Conservation (phyloP, 345 rosid genomes). For the Punica granatum region DNA sequence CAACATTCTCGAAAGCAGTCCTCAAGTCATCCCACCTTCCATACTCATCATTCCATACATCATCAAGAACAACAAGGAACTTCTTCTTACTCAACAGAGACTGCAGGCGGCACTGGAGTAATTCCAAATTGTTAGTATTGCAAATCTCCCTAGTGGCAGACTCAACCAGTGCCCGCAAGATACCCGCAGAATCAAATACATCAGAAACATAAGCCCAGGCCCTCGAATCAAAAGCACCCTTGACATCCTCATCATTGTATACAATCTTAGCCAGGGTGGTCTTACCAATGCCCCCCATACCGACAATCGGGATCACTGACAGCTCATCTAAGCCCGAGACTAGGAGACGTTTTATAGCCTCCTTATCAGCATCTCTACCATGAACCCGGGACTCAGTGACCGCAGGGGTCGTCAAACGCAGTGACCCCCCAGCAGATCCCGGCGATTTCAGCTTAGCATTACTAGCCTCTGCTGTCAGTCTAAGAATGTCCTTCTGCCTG, state of each 20-base stretch:
- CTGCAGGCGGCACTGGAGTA: conserved; percentile 7
- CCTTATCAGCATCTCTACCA: conserved; percentile 17
- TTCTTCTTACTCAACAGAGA: conserved; percentile 21
- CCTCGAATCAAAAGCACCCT: neutral
- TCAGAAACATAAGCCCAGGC: conserved; percentile 21
- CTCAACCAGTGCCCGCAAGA: conserved; percentile 2
- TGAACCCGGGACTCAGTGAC: conserved; percentile 11
- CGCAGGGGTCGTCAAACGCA: conserved; percentile 7
- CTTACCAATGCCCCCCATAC: conserved; percentile 25
- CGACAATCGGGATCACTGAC: conserved; percentile 15
- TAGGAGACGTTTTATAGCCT: conserved; percentile 2
- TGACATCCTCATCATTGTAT: conserved; percentile 8
- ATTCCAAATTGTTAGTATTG: neutral
- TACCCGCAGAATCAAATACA: neutral
- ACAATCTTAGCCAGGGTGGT: conserved; percentile 21
- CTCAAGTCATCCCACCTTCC: conserved; percentile 6
- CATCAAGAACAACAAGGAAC: conserved; percentile 33
- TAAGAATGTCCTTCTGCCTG: neutral
- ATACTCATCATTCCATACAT: conserved; percentile 28
- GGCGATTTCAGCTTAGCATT: neutral
- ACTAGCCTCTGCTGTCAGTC: neutral
- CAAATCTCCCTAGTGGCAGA: neutral
- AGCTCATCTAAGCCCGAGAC: neutral
- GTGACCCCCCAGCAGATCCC: too few relatives aligned
- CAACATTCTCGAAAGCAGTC: neutral